These are phyloP conservation scores for Solanum sejunctum DNA, from an alignment of 257 asterid genomes.

Conservation along the genomic window DNA sequence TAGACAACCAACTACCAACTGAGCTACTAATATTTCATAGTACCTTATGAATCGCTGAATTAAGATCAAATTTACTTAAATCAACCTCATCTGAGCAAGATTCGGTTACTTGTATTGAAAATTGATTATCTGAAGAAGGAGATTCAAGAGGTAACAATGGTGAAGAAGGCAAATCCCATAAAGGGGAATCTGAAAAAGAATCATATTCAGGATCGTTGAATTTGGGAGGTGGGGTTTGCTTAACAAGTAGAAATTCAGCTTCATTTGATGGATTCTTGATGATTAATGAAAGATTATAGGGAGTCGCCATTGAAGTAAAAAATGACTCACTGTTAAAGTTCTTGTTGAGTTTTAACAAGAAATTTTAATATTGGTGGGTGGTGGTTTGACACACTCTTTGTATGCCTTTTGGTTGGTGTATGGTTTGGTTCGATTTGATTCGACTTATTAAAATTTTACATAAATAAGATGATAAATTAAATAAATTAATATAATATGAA, in stretches of 20 bases:
- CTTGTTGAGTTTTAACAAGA: background rate
- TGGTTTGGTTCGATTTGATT: too few species aligned
- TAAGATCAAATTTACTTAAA: constrained; percentile 41
- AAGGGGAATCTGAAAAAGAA: constrained; percentile 58
- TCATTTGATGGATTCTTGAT: constrained; percentile 40
- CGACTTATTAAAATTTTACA: accelerated
- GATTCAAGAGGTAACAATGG: constrained; percentile 17
- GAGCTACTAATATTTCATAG: background rate
- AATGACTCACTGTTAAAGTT: background rate
- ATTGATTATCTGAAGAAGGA: constrained; percentile 1
- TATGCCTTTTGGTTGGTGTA: too few species aligned
- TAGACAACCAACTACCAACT: background rate
- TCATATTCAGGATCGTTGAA: constrained; percentile 75
- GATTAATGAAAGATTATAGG: constrained; percentile 36
- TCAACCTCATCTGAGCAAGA: constrained; percentile 4
- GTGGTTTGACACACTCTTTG: background rate
- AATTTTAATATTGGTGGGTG: background rate
- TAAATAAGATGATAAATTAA: too few species aligned
- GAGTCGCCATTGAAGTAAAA: constrained; percentile 26
- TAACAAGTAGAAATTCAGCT: constrained; percentile 40
- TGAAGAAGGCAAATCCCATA: constrained; percentile 84
- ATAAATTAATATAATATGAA: too few species aligned
- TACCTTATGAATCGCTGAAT: constrained; percentile 56
- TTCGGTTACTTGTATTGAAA: constrained; percentile 24
- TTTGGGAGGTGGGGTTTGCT: constrained; percentile 63